phyloP scores from a whole-genome alignment of 495 filamentous ascomycete genomes.

The Aspergillus taichungensis region DNA sequence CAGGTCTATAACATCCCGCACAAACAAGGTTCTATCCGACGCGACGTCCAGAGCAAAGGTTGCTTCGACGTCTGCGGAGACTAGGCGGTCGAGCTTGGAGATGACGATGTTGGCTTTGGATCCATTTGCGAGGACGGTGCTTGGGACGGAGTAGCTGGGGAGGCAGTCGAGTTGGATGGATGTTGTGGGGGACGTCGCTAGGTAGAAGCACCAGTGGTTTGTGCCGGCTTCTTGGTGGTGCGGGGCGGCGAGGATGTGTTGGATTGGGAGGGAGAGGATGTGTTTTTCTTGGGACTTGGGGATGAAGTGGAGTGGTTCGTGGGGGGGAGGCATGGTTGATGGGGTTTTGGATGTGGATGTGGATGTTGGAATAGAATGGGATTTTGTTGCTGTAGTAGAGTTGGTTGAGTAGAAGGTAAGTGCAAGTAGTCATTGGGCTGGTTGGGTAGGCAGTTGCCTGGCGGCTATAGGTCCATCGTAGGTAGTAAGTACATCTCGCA shows the following conservation, averaged over 20 bases:
- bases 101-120: conserved; percentile 7
- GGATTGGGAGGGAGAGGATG: conserved; percentile 4
- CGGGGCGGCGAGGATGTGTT: background rate
- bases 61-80: conserved; percentile 1
- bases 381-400: too few relatives aligned
- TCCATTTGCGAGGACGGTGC: conserved; percentile 2
- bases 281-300: conserved; percentile 1
- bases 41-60: conserved; percentile 11
- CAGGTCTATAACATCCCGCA: conserved; percentile 15
- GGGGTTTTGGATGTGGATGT: too few relatives aligned
- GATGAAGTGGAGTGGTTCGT: conserved; percentile 7
- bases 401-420: too few relatives aligned
- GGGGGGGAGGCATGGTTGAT: too few relatives aligned
- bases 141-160: conserved; percentile 3
- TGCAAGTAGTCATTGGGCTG: too few relatives aligned
- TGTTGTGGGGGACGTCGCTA: background rate
- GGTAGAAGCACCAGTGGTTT: conserved; percentile 14
- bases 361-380: too few relatives aligned
- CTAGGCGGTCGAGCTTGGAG: conserved; percentile 2
- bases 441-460: too few relatives aligned
- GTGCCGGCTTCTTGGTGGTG: conserved; percentile 1
- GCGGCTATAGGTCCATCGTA: too few relatives aligned
- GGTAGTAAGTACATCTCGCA: too few relatives aligned
- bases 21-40: conserved; percentile 23
- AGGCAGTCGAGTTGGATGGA: conserved; percentile 5